Conservation (phyloP, 495 filamentous ascomycete genomes). For the Trichoderma orchidacearum region DNA sequence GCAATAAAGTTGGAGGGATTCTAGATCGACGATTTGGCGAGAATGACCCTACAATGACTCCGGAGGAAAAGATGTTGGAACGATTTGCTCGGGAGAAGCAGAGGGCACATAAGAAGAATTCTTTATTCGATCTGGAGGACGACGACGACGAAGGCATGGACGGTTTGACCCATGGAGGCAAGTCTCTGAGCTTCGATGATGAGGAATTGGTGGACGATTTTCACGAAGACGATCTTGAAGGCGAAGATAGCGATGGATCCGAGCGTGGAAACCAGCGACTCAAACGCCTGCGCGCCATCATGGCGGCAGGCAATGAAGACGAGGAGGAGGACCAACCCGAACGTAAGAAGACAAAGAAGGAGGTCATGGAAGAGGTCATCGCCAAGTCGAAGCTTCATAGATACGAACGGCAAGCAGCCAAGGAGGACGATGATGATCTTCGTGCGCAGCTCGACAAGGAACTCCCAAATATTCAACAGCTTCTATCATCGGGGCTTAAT, state of each 20-base stretch:
- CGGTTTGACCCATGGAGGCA: slow-evolving; percentile 73
- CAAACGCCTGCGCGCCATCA: slow-evolving; percentile 44
- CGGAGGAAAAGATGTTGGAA: slow-evolving; percentile 85
- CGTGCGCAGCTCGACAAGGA: slow-evolving; percentile 41
- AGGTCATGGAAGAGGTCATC: slow-evolving; percentile 95
- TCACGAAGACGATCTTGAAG: slow-evolving; percentile 45
- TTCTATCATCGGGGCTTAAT: slow-evolving; percentile 33
- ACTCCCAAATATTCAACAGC: slow-evolving; percentile 61
- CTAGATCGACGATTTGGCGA: slow-evolving; percentile 92
- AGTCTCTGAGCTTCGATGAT: slow-evolving; percentile 49
- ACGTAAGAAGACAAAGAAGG: slow-evolving; percentile 81
- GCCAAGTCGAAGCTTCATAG: slow-evolving; percentile 94
- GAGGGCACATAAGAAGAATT: slow-evolving; percentile 50
- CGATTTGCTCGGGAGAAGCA: slow-evolving; percentile 80
- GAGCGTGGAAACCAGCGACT: slow-evolving; percentile 31
- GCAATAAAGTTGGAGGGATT: slow-evolving; percentile 85
- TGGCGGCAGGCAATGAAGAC: slow-evolving; percentile 22
- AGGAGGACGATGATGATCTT: slow-evolving; percentile 91
- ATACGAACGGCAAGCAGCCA: slow-evolving; percentile 79
- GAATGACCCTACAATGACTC: slow-evolving; percentile 83
- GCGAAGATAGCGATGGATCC: slow-evolving; percentile 40
- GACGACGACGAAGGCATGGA: slow-evolving; percentile 59
- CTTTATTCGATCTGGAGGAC: slow-evolving; percentile 84
- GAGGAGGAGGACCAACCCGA: slow-evolving; percentile 45
- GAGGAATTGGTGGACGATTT: slow-evolving; percentile 56